Percentiles rank a stretch among this genome's conserved stretches.
These are phyloP conservation scores for Sphenostylis stenocarpa DNA, from an alignment of 306 rosid species.

Conservation along the genomic window DNA sequence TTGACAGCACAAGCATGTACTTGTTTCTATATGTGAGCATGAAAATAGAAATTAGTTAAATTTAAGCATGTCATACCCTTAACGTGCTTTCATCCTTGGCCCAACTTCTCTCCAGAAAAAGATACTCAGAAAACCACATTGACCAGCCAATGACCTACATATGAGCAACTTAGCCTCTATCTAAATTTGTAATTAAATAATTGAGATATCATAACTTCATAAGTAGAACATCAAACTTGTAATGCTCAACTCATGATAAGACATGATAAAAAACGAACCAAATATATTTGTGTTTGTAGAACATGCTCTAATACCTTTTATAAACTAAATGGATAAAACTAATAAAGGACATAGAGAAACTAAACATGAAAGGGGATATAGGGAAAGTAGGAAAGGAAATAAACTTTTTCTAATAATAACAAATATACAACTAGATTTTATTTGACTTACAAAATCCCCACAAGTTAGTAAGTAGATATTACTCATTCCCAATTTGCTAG, in stretches of 20 bases:
- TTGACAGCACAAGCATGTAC: neutral
- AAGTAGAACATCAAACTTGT: neutral
- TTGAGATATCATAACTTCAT: neutral
- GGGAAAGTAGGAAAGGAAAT: neutral
- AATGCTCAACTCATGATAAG: neutral
- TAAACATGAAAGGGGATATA: neutral
- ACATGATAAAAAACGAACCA: neutral
- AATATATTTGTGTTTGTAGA: neutral
- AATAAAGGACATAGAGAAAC: neutral
- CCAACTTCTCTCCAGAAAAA: slow-evolving; percentile 97
- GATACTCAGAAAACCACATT: slow-evolving; percentile 98
- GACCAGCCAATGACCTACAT: slow-evolving; percentile 99
- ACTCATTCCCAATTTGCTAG: neutral
- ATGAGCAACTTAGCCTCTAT: slow-evolving; percentile 22
- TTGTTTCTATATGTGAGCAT: neutral
- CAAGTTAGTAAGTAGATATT: neutral
- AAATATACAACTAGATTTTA: no score
- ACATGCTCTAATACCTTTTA: neutral
- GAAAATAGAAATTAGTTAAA: neutral
- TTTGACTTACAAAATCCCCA: neutral
- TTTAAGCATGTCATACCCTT: slow-evolving; percentile 51
- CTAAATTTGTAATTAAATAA: neutral
- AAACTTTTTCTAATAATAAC: neutral
- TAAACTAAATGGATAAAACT: neutral
- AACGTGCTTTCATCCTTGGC: slow-evolving; percentile 90